Conservation (phyloP, 768 basidiomycete genomes). For the Leucosporidium scottii region DNA sequence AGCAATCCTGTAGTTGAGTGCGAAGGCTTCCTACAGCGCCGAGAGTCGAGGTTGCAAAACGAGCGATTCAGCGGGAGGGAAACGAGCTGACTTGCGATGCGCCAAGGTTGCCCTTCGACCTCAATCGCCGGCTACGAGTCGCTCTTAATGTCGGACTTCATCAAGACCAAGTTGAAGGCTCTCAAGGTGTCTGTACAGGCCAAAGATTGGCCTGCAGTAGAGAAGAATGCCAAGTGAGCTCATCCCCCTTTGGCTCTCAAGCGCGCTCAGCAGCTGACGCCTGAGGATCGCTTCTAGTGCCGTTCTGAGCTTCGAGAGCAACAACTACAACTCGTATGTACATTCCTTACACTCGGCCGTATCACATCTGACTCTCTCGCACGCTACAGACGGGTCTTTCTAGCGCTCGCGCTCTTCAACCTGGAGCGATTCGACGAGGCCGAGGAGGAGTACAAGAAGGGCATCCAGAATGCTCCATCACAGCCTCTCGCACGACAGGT, state of each 20-base stretch:
- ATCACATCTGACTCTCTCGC: neutral
- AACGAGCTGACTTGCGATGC: too few relatives aligned
- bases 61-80: too few relatives aligned
- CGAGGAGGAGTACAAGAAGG: constrained; percentile 78
- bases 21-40: too few relatives aligned
- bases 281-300: constrained; percentile 10
- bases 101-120: too few relatives aligned
- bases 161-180: constrained; percentile 68
- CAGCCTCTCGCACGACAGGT: constrained; percentile 83
- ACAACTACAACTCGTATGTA: constrained; percentile 81
- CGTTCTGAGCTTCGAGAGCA: constrained; percentile 52
- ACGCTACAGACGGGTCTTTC: constrained; percentile 65
- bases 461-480: constrained; percentile 60
- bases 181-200: constrained; percentile 67
- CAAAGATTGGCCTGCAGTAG: constrained; percentile 66
- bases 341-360: neutral
- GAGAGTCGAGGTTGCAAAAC: too few relatives aligned
- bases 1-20: too few relatives aligned
- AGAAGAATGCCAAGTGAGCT: constrained; percentile 51
- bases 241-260: constrained; percentile 9
- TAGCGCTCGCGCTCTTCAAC: constrained; percentile 71
- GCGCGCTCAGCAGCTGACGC: constrained; percentile 48
- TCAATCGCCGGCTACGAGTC: neutral
- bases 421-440: constrained; percentile 62
- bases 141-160: constrained; percentile 11